A percentile compares a stretch with the other conserved stretches of the same genome.
Conservation (phyloP, 208 protist species). For the Lotmaria passim region DNA sequence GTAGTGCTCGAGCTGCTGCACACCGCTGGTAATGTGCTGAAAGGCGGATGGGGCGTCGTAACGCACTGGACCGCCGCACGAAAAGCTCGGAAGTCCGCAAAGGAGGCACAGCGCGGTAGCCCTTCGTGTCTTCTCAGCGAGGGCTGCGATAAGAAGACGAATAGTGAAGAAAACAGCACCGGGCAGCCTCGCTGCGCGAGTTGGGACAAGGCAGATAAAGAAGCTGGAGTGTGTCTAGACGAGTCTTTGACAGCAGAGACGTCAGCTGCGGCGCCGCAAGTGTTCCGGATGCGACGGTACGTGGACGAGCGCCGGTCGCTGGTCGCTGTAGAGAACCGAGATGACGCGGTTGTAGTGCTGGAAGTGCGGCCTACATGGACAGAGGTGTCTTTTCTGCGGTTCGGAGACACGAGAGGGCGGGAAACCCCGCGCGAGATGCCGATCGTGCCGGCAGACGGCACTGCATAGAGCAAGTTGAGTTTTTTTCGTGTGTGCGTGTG, state of each 20-base stretch:
- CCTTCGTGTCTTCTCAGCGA: too few relatives aligned
- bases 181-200: too few relatives aligned
- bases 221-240: too few relatives aligned
- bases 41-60: constrained; percentile 4
- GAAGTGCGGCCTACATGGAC: not conserved
- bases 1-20: constrained; percentile 19
- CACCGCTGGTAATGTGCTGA: not conserved
- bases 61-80: not conserved
- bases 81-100: not conserved
- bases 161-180: too few relatives aligned
- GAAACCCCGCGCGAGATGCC: not conserved
- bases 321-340: not conserved
- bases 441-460: not conserved
- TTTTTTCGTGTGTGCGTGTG: not conserved
- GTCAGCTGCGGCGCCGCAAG: too few relatives aligned
- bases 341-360: not conserved
- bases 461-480: not conserved
- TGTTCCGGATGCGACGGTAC: not conserved
- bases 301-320: not conserved
- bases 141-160: too few relatives aligned
- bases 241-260: too few relatives aligned
- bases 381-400: not conserved
- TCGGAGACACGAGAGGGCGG: not conserved
- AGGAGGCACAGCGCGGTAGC: too few relatives aligned
- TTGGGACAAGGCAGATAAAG: too few relatives aligned